Evolutionary conservation across 257 asterid genomes (phyloP).

Genomic region (Eucommia ulmoides): DNA sequence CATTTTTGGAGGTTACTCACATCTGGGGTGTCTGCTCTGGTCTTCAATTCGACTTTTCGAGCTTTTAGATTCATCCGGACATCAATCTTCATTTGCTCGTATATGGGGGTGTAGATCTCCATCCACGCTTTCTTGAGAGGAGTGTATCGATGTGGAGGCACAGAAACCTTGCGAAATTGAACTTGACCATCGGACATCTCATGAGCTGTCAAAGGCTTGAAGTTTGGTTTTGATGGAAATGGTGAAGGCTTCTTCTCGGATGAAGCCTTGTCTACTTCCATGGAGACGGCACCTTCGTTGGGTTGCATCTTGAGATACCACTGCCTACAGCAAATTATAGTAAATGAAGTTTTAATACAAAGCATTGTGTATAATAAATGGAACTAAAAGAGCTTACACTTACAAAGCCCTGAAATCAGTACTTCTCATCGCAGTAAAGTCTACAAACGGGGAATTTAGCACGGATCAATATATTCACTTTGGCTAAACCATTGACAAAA

Average conservation of each 20-base stretch:
- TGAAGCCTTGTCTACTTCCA: neutral
- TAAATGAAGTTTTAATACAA: too few species aligned
- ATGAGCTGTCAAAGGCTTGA: constrained; percentile 60
- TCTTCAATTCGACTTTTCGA: constrained; percentile 74
- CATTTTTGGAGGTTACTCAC: constrained; percentile 72
- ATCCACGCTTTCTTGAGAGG: constrained; percentile 72
- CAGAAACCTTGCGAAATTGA: constrained; percentile 67
- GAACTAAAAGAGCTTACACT: too few species aligned
- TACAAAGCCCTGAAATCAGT: too few species aligned
- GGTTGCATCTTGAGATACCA: too few species aligned
- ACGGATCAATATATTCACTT: too few species aligned
- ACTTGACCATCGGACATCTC: constrained; percentile 64
- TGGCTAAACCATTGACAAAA: too few species aligned
- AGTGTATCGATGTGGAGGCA: constrained; percentile 69
- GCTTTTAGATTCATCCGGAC: constrained; percentile 80
- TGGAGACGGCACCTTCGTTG: neutral
- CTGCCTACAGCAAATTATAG: too few species aligned
- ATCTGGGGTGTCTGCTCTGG: constrained; percentile 79
- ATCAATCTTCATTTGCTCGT: constrained; percentile 68
- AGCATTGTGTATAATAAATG: too few species aligned
- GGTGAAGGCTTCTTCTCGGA: neutral
- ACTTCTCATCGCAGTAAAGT: too few species aligned
- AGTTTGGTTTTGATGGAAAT: constrained; percentile 41
- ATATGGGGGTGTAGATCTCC: constrained; percentile 68
- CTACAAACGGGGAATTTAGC: too few species aligned